Evolutionary conservation across 768 basidiomycete genomes (phyloP).

Genomic region (Suillus alpinus): DNA sequence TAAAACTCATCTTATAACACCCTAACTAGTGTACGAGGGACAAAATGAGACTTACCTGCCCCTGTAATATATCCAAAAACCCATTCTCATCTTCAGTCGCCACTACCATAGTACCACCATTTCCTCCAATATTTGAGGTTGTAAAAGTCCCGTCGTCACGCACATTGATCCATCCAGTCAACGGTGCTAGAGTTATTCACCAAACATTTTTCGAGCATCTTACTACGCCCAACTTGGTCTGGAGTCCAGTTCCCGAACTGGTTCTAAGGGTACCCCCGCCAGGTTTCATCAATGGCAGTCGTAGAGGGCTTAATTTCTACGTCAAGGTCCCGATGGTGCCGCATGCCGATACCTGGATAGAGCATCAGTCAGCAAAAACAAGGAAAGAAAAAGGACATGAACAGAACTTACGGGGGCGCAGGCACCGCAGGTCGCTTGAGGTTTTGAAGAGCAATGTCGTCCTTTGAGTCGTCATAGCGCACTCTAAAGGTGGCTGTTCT

Average conservation of each 20-base stretch:
- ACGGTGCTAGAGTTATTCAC: conserved; percentile 17
- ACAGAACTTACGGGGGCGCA: background rate
- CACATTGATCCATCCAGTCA: conserved; percentile 27
- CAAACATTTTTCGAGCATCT: conserved; percentile 24
- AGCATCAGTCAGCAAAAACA: background rate
- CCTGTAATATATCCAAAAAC: conserved; percentile 35
- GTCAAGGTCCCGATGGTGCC: conserved; percentile 25
- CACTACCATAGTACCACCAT: background rate
- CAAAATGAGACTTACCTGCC: conserved; percentile 30
- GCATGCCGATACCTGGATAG: conserved; percentile 16
- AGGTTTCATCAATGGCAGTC: background rate
- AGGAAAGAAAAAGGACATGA: too few relatives aligned
- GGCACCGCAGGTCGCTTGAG: background rate
- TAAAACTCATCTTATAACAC: conserved; percentile 15
- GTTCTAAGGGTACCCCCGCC: conserved; percentile 26
- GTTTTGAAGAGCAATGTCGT: background rate
- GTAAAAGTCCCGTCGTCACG: conserved; percentile 10
- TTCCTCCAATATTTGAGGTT: background rate
- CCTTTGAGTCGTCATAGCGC: background rate
- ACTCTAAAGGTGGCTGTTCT: background rate
- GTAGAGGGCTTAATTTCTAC: background rate
- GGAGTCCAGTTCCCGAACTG: conserved; percentile 32
- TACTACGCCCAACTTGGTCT: conserved; percentile 26
- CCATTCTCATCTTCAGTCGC: conserved; percentile 14
- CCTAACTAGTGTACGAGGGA: background rate